phyloP scores from a whole-genome alignment of 2,329 filamentous ascomycete species.

The Alternaria dauci region DNA sequence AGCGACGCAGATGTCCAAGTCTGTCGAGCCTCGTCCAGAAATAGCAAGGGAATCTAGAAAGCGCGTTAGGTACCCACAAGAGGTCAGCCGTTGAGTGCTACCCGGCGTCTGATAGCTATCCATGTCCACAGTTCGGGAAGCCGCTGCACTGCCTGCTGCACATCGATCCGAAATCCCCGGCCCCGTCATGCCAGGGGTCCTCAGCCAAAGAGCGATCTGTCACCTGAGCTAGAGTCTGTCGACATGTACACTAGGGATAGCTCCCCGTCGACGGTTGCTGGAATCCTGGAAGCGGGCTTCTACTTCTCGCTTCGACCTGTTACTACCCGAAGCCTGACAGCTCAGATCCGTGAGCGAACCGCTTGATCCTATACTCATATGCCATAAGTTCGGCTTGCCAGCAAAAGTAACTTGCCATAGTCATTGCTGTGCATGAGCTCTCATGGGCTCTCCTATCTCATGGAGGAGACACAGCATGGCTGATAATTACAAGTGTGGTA shows the following conservation, averaged over 20 bases:
- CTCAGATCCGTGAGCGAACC: background rate
- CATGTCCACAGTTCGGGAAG: constrained; percentile 19
- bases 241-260: background rate
- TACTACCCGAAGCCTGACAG: constrained; percentile 1
- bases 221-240: background rate
- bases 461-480: constrained; percentile 21
- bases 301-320: constrained; percentile 3
- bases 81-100: constrained; percentile 22
- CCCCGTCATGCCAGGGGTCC: background rate
- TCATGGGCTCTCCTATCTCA: background rate
- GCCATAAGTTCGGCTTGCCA: background rate
- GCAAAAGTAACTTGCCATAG: background rate
- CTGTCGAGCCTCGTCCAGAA: constrained; percentile 5
- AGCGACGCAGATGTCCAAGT: background rate
- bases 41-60: constrained; percentile 5
- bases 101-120: constrained; percentile 17
- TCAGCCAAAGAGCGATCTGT: background rate
- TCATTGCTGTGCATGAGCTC: background rate
- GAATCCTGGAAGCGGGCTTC: constrained; percentile 1
- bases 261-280: background rate
- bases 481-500: constrained; percentile 12
- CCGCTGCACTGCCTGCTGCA: constrained; percentile 16
- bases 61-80: constrained; percentile 15
- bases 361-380: background rate
- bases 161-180: constrained; percentile 19